These are phyloP conservation scores for Datura wrightii DNA, from an alignment of 257 asterid species.

Conservation along the genomic window DNA sequence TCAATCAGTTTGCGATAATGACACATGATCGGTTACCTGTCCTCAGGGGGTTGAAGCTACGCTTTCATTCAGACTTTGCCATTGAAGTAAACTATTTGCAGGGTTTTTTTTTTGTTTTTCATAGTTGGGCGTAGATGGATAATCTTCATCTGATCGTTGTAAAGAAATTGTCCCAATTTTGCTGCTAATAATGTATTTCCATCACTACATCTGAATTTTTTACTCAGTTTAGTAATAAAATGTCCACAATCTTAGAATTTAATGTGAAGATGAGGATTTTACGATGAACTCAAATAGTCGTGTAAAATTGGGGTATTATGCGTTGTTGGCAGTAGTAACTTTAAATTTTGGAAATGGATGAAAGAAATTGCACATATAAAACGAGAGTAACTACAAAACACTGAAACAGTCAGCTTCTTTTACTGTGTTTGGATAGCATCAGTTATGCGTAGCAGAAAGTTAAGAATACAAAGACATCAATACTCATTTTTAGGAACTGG, in stretches of 20 bases:
- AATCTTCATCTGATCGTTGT: not conserved
- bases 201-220: not conserved
- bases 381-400: not conserved
- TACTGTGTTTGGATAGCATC: not conserved
- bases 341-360: not conserved
- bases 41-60: slow-evolving; percentile 43
- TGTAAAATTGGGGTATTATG: no score
- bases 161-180: not conserved
- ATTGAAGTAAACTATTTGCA: not conserved
- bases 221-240: not conserved
- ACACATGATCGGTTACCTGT: slow-evolving; percentile 55
- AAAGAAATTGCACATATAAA: not conserved
- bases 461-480: slow-evolving; percentile 3
- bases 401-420: slow-evolving; percentile 24
- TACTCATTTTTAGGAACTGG: not conserved
- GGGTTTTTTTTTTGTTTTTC: not conserved
- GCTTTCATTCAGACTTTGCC: slow-evolving; percentile 39
- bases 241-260: not conserved
- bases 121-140: no score
- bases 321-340: not conserved
- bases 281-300: not conserved
- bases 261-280: not conserved
- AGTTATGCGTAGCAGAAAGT: not conserved
- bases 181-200: not conserved
- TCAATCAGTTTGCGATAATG: slow-evolving; percentile 66